These are phyloP conservation scores for Eutrema yunnanense DNA, from an alignment of 345 rosid species.

Conservation along the genomic window DNA sequence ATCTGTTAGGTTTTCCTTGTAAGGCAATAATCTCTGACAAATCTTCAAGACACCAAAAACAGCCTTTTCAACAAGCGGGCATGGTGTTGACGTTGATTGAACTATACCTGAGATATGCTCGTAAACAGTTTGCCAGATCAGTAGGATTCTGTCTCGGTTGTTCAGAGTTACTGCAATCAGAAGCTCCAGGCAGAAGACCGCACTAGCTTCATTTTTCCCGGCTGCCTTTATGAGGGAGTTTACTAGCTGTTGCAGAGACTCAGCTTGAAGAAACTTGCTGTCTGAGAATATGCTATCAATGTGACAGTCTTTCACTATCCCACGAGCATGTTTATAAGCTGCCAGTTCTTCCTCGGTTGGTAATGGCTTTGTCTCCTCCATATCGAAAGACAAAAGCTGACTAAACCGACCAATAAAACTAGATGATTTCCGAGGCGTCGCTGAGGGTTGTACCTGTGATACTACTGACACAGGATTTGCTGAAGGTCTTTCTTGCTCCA, in stretches of 20 bases:
- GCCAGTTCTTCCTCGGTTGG: slow-evolving; percentile 59
- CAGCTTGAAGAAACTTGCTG: slow-evolving; percentile 73
- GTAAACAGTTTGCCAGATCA: slow-evolving; percentile 63
- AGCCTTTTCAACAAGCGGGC: slow-evolving; percentile 58
- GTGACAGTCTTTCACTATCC: slow-evolving; percentile 50
- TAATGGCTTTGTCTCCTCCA: slow-evolving; percentile 53
- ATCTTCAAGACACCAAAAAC: slow-evolving; percentile 68
- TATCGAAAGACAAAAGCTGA: slow-evolving; percentile 57
- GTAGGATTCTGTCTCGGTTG: slow-evolving; percentile 68
- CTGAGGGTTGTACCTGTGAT: slow-evolving; percentile 26
- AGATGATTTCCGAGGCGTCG: slow-evolving; percentile 41
- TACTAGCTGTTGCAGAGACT: slow-evolving; percentile 57
- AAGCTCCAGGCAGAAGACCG: slow-evolving; percentile 65
- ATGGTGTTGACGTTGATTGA: slow-evolving; percentile 54
- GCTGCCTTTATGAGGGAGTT: slow-evolving; percentile 50
- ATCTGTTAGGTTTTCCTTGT: slow-evolving; percentile 66
- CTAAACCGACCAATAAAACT: slow-evolving; percentile 68
- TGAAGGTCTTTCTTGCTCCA: slow-evolving; percentile 34
- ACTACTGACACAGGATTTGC: slow-evolving; percentile 27
- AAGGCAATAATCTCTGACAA: slow-evolving; percentile 69
- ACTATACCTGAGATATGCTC: slow-evolving; percentile 57
- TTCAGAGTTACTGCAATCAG: slow-evolving; percentile 56
- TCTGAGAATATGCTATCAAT: slow-evolving; percentile 64
- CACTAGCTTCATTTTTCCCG: slow-evolving; percentile 43
- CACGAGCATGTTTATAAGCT: slow-evolving; percentile 43